Evolutionary conservation across 805 yeast genomes (phyloP).

Genomic region (Lipomyces chichibuensis): DNA sequence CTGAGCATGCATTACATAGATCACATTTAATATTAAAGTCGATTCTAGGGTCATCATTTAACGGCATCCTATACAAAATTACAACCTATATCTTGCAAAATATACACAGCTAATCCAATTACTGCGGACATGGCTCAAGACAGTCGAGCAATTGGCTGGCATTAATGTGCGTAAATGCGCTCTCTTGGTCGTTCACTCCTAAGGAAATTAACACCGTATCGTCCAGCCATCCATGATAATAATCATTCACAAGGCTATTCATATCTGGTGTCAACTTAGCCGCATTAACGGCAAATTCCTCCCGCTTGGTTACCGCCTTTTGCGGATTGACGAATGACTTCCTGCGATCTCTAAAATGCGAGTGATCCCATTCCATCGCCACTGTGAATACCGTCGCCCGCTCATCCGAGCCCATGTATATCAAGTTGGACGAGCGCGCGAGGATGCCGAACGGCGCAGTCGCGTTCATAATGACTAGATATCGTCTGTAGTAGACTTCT

Average conservation of each 20-base stretch:
- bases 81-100: too few species aligned
- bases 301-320: background rate
- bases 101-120: background rate
- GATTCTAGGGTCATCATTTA: too few species aligned
- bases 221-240: slow-evolving; percentile 32
- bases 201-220: slow-evolving; percentile 23
- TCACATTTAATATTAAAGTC: too few species aligned
- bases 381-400: slow-evolving; percentile 12
- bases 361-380: slow-evolving; percentile 27
- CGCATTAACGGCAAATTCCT: background rate
- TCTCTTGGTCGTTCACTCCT: slow-evolving; percentile 23
- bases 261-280: background rate
- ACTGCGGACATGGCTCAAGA: slow-evolving; percentile 2
- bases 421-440: slow-evolving; percentile 11
- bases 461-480: slow-evolving; percentile 23
- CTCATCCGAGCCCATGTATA: slow-evolving; percentile 22
- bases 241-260: slow-evolving; percentile 20
- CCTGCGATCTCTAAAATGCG: slow-evolving; percentile 14
- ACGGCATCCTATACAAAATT: too few species aligned
- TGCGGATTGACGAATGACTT: background rate
- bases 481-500: slow-evolving; percentile 18
- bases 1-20: too few species aligned
- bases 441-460: slow-evolving; percentile 29
- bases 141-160: slow-evolving; percentile 30
- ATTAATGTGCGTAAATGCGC: slow-evolving; percentile 15